These are phyloP conservation scores for Aspergillus hancockii DNA, from an alignment of 495 filamentous ascomycete species.

Conservation along the genomic window DNA sequence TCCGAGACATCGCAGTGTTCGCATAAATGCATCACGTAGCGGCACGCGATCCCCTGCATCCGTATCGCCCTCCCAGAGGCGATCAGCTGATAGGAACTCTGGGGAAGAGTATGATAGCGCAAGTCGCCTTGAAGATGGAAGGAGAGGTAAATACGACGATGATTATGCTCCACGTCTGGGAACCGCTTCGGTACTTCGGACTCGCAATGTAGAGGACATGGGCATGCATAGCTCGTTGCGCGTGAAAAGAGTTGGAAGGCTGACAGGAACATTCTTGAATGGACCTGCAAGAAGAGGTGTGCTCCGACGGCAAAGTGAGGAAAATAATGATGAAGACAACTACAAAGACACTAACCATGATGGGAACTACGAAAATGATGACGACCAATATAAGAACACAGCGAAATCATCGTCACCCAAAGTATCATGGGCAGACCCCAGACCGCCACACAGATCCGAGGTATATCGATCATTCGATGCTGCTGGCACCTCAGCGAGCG, in stretches of 20 bases:
- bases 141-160: constrained; percentile 41
- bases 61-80: constrained; percentile 40
- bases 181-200: constrained; percentile 51
- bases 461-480: constrained; percentile 28
- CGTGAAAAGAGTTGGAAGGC: constrained; percentile 69
- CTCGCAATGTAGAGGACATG: constrained; percentile 52
- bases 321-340: constrained; percentile 51
- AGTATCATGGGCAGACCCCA: constrained; percentile 49
- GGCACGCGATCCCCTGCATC: constrained; percentile 40
- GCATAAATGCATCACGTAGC: constrained; percentile 51
- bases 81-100: constrained; percentile 37
- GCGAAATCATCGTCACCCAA: constrained; percentile 42
- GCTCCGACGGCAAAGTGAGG: constrained; percentile 70
- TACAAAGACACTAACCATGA: constrained; percentile 29
- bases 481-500: constrained; percentile 20
- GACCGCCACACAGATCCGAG: constrained; percentile 33
- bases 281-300: constrained; percentile 73
- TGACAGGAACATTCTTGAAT: constrained; percentile 71
- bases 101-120: constrained; percentile 41
- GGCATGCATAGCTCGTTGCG: constrained; percentile 69
- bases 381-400: constrained; percentile 31
- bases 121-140: constrained; percentile 47
- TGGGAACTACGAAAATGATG: constrained; percentile 26
- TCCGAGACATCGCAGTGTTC: constrained; percentile 61
- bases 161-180: constrained; percentile 49